Conservation (phyloP, 1,284 basidiomycete genomes). For the Macrocystidia cucumis region DNA sequence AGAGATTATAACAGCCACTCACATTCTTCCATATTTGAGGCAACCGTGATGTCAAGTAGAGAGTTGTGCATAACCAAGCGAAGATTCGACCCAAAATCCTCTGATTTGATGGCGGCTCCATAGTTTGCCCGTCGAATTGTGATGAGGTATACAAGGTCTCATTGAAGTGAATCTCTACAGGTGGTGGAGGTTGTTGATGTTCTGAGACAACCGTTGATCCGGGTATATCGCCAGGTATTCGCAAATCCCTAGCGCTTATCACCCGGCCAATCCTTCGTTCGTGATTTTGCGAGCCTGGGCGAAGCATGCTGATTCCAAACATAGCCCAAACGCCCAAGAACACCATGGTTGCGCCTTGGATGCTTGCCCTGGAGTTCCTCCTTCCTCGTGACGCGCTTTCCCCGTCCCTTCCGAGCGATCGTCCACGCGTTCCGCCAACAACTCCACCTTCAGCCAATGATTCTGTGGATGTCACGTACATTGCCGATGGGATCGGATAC, state of each 20-base stretch:
- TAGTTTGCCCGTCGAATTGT: too few relatives aligned
- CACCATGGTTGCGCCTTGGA: constrained; percentile 61
- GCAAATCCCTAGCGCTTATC: constrained; percentile 14
- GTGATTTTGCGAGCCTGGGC: constrained; percentile 16
- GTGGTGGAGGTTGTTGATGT: neutral
- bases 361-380: constrained; percentile 49
- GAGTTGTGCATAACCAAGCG: constrained; percentile 86
- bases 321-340: constrained; percentile 66
- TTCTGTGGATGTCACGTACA: constrained; percentile 17
- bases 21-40: constrained; percentile 98
- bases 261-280: constrained; percentile 26
- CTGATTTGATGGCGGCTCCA: constrained; percentile 36
- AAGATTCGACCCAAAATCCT: constrained; percentile 80
- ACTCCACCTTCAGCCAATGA: constrained; percentile 18
- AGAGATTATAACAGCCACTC: constrained; percentile 25
- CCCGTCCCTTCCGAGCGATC: constrained; percentile 32
- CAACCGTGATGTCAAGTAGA: constrained; percentile 86
- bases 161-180: too few relatives aligned
- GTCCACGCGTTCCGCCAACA: constrained; percentile 30
- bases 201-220: constrained; percentile 7
- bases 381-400: constrained; percentile 20
- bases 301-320: constrained; percentile 52
- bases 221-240: constrained; percentile 6
- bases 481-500: constrained; percentile 20
- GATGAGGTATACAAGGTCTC: too few relatives aligned